Evolutionary conservation across 352 stramenopile genomes (phyloP).

Genomic region (Globisporangium emineosum): DNA sequence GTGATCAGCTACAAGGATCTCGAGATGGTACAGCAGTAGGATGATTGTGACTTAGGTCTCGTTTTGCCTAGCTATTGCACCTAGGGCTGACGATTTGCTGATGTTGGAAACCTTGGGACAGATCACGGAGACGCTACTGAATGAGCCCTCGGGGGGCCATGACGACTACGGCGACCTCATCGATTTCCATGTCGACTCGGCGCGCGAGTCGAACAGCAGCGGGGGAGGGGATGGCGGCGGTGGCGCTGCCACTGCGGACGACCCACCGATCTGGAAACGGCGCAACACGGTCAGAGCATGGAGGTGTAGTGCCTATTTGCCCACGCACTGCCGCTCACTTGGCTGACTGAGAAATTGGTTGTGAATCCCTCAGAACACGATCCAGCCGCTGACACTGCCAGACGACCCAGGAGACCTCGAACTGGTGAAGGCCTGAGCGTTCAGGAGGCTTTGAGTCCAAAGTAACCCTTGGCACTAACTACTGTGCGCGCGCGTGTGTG

Average conservation of each 20-base stretch:
- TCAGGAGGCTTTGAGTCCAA: no score
- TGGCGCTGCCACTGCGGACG: conserved; percentile 11
- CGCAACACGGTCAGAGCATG: conserved; percentile 29
- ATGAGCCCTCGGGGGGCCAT: conserved; percentile 38
- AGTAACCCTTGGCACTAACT: no score
- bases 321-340: no score
- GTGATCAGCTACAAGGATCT: conserved; percentile 73
- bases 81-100: neutral
- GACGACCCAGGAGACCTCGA: conserved; percentile 55
- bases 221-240: neutral
- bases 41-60: no score
- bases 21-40: conserved; percentile 62
- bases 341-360: neutral
- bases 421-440: no score
- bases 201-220: conserved; percentile 31
- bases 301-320: neutral
- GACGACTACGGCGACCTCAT: conserved; percentile 69
- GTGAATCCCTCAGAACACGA: conserved; percentile 27
- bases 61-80: neutral
- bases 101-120: conserved; percentile 11
- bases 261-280: conserved; percentile 42
- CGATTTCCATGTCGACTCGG: conserved; percentile 65
- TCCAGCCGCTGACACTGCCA: conserved; percentile 33
- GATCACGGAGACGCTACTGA: conserved; percentile 69
- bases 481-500: no score